These are phyloP conservation scores for Mycena filopes DNA, from an alignment of 768 basidiomycete genomes.

Conservation along the genomic window DNA sequence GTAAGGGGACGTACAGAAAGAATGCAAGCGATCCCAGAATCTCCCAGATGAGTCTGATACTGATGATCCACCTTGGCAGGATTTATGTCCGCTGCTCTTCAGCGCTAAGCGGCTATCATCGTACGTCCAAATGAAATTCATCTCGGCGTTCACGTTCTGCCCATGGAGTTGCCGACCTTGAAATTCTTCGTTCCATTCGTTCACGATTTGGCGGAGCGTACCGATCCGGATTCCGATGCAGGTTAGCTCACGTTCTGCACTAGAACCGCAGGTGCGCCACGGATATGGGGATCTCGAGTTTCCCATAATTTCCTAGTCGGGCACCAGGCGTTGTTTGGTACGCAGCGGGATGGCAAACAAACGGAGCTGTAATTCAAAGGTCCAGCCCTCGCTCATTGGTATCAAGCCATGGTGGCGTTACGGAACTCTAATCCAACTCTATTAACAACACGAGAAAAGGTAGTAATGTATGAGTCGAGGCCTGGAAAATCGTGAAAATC, in stretches of 20 bases:
- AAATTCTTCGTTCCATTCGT: too few relatives aligned
- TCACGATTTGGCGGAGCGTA: too few relatives aligned
- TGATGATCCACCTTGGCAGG: not conserved
- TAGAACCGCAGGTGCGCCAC: too few relatives aligned
- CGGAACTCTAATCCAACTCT: constrained; percentile 22
- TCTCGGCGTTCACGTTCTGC: constrained; percentile 1
- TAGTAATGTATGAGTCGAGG: constrained; percentile 15
- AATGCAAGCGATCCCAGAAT: not conserved
- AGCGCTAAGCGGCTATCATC: constrained; percentile 7
- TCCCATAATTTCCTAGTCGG: constrained; percentile 3
- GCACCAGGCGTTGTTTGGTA: not conserved
- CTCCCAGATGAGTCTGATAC: not conserved
- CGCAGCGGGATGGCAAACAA: not conserved
- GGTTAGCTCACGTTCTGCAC: too few relatives aligned
- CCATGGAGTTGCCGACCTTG: not conserved
- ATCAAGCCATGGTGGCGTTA: too few relatives aligned
- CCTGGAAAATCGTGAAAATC: not conserved
- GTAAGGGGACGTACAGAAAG: constrained; percentile 3
- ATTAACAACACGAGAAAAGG: constrained; percentile 20
- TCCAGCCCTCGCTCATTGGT: too few relatives aligned
- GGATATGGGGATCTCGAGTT: too few relatives aligned
- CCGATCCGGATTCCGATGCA: too few relatives aligned
- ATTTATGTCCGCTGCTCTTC: not conserved
- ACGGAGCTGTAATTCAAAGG: too few relatives aligned
- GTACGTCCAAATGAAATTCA: constrained; percentile 11